Conservation (phyloP, 352 stramenopile genomes). For the Aphanomyces euteiches region DNA sequence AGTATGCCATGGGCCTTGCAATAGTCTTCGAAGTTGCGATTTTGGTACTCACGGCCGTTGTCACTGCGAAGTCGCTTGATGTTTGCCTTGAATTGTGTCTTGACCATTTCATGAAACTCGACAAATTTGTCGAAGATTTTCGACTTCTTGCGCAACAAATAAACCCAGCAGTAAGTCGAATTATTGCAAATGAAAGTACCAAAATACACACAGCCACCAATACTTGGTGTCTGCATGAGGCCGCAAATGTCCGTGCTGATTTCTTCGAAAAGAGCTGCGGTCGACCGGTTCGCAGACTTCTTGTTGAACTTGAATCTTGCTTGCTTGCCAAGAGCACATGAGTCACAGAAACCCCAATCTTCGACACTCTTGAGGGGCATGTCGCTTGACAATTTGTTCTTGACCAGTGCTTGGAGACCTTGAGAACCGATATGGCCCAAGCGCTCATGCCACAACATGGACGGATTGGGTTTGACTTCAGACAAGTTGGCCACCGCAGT, state of each 20-base stretch:
- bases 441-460: no score
- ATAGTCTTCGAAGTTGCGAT: neutral
- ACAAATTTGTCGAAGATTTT: neutral
- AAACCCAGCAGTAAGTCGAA: slow-evolving; percentile 6
- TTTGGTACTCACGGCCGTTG: slow-evolving; percentile 1
- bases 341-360: no score
- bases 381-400: no score
- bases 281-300: no score
- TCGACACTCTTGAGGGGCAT: no score
- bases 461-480: no score
- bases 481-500: no score
- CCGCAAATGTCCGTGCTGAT: neutral
- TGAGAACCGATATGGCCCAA: no score
- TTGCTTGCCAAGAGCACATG: no score
- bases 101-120: neutral
- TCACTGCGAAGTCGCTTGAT: slow-evolving; percentile 6
- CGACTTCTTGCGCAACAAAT: neutral
- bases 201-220: neutral
- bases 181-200: slow-evolving; percentile 4
- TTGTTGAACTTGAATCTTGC: no score
- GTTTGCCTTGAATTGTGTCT: slow-evolving; percentile 7
- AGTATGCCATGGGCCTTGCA: slow-evolving; percentile 2
- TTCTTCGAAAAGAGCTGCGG: no score
- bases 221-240: neutral
- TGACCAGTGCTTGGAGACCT: no score